Conservation (phyloP, 495 filamentous ascomycete genomes). For the Hyaloscypha finlandica region DNA sequence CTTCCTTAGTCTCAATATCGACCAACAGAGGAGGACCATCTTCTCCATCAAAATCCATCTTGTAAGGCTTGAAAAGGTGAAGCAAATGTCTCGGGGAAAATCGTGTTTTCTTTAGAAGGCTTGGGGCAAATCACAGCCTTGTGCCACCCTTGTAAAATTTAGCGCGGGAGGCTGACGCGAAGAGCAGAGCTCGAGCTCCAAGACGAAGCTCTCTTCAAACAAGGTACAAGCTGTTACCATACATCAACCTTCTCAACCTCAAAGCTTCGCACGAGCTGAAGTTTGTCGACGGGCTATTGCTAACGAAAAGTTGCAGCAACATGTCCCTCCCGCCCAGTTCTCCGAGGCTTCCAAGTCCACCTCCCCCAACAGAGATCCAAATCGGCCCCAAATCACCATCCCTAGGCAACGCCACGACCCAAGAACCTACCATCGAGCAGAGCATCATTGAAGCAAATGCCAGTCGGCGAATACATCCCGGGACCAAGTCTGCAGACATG, state of each 20-base stretch:
- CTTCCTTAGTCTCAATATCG: conserved; percentile 45
- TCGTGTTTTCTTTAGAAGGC: neutral
- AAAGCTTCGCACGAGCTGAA: neutral
- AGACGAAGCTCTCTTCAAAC: neutral
- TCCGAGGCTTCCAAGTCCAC: conserved; percentile 84
- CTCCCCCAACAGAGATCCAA: conserved; percentile 88
- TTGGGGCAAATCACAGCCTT: conserved; percentile 2
- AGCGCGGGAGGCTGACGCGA: neutral
- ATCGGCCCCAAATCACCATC: conserved; percentile 81
- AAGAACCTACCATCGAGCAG: conserved; percentile 61
- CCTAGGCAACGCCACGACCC: conserved; percentile 54
- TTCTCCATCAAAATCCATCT: conserved; percentile 61
- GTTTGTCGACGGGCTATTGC: neutral
- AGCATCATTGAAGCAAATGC: conserved; percentile 54
- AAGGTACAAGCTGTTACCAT: neutral
- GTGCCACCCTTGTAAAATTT: neutral
- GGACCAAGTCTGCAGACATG: conserved; percentile 89
- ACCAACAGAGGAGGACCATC: conserved; percentile 77
- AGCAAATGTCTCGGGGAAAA: neutral
- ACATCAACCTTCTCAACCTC: neutral
- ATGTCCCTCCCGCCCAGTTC: conserved; percentile 74
- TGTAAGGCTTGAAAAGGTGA: neutral
- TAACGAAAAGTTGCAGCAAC: conserved; percentile 3
- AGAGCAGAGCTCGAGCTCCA: neutral
- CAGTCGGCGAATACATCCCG: conserved; percentile 84